Base-by-base conservation (phyloP, 306 rosid species). In the Malus sylvestris region DNA sequence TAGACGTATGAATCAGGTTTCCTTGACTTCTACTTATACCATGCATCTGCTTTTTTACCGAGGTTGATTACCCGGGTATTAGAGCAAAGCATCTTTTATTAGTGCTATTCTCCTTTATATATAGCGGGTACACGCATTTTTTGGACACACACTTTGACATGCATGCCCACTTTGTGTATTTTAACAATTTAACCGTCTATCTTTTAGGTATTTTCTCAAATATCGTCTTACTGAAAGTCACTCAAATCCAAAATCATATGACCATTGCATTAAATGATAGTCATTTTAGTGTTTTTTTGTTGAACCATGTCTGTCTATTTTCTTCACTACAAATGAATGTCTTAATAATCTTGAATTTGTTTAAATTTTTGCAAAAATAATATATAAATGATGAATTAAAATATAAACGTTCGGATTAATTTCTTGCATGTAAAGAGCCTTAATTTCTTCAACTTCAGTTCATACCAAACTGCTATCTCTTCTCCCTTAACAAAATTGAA, bases 1-100 rank as follows among this genome's bases (percentile, higher is more conserved):
- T 7, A 8, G 16, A 11, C 60, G 12, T 30, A 32, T 32, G 29
- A 25, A 62, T 22, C 53, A 42, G 52, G 76, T 84, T 49, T 86
- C 65, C 95, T 80, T 86, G 23, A 72, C 51, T 57, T 79, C 71
- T 72, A 86, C 85, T 77, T 75, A 81, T 84, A 53, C 88, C 64
- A 44, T 7, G 42, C 42, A 38, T 66, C 49, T 32, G 61, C 75
- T 58, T 70, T 57, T 20, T 57, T 79, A 38, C 30, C n/a, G n/a
- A 61, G 49, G 5, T 49, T 76, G 38, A 32, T 65, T 67, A 44
- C 59, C 81, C 67, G 76, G 61, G 75, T 58, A 65, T 77, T 44
- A 80, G 74, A 51, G 86, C 46, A 83, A 90, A 73, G 89, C 75
- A 85, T 82, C 85, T 75, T 74, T 70, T 53, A 30, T 63, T 71